Conservation (phyloP, 768 basidiomycete species). For the Megacollybia marginata region DNA sequence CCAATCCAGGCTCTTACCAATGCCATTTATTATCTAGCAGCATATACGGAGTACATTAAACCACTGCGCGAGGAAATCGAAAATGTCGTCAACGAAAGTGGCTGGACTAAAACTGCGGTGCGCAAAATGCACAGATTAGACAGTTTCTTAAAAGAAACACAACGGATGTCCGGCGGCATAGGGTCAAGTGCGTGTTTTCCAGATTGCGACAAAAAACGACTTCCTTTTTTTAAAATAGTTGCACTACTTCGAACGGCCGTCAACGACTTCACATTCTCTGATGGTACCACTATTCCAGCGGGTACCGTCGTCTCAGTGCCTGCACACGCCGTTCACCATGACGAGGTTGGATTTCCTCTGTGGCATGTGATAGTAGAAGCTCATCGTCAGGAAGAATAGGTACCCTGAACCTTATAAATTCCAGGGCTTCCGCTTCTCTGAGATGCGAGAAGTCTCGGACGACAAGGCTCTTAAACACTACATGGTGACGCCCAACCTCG, state of each 20-base stretch:
- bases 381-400: not conserved
- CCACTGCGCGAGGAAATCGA: not conserved
- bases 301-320: conserved; percentile 5
- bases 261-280: conserved; percentile 7
- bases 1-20: not conserved
- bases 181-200: not conserved
- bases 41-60: not conserved
- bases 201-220: too few relatives aligned
- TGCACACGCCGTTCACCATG: conserved; percentile 4
- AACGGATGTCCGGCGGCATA: not conserved
- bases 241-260: conserved; percentile 11
- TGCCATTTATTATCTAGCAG: not conserved
- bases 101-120: not conserved
- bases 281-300: conserved; percentile 10
- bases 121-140: not conserved
- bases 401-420: conserved; percentile 2
- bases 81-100: not conserved
- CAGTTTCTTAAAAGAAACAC: not conserved
- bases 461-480: conserved; percentile 6
- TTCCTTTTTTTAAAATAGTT: conserved; percentile 16
- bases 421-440: conserved; percentile 3
- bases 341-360: not conserved
- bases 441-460: not conserved
- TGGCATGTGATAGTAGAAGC: too few relatives aligned
- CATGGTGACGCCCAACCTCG: conserved; percentile 1